These are phyloP conservation scores for Kazachstania africana DNA, from an alignment of 805 yeast species.

Conservation along the genomic window DNA sequence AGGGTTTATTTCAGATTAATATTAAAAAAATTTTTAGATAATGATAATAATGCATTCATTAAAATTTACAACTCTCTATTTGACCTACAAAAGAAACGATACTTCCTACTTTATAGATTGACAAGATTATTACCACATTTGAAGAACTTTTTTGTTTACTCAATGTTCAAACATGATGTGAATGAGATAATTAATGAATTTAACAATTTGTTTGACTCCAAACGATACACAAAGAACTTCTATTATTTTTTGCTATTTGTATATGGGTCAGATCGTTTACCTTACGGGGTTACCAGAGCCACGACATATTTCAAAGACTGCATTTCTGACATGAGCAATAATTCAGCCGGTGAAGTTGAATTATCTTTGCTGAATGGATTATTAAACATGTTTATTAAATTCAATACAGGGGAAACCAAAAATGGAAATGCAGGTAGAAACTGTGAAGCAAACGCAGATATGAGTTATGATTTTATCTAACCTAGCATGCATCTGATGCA, in stretches of 20 bases:
- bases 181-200: slow-evolving; percentile 10
- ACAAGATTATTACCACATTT: slow-evolving; percentile 11
- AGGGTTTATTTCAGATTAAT: no score
- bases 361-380: slow-evolving; percentile 14
- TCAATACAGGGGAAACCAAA: slow-evolving; percentile 1
- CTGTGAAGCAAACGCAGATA: slow-evolving; percentile 1
- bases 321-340: slow-evolving; percentile 11
- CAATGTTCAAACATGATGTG: slow-evolving; percentile 3
- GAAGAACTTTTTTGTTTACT: slow-evolving; percentile 7
- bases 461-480: no score
- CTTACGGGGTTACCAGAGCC: slow-evolving; percentile 8
- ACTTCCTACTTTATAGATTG: slow-evolving; percentile 17
- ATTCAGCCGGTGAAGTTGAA: slow-evolving; percentile 17
- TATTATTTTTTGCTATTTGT: slow-evolving; percentile 18
- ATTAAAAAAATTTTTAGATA: no score
- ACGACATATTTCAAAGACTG: slow-evolving; percentile 15
- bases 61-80: no score
- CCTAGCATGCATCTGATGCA: slow-evolving; percentile 2
- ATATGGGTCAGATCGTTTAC: slow-evolving; percentile 14
- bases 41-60: no score
- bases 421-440: neutral
- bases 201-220: slow-evolving; percentile 10
- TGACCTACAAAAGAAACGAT: slow-evolving; percentile 9
- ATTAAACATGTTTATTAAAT: slow-evolving; percentile 13
- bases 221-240: slow-evolving; percentile 9